Percentiles rank a stretch among this genome's conserved stretches.
Conservation (phyloP, 129 eudicot species). For the Calendula officinalis region DNA sequence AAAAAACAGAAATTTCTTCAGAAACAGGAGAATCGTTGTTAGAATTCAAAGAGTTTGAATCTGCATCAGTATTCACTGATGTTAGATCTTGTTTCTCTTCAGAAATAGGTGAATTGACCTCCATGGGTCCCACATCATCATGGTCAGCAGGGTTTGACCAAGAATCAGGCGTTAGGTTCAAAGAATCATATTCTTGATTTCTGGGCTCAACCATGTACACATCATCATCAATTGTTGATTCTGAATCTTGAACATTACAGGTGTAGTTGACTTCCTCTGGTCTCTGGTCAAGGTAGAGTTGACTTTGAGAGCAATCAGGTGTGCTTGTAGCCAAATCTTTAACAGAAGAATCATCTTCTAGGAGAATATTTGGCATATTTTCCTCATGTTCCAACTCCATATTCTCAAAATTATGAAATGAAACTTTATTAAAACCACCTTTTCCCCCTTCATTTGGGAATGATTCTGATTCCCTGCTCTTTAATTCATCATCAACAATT, state of each 20-base stretch:
- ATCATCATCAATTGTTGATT: conserved; percentile 11
- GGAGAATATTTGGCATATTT: conserved; percentile 8
- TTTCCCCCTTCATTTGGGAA: conserved; percentile 22
- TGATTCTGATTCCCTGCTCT: conserved; percentile 17
- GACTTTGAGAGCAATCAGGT: conserved; percentile 34
- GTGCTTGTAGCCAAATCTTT: conserved; percentile 22
- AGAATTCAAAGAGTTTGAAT: conserved; percentile 16
- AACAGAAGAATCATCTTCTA: conserved; percentile 19
- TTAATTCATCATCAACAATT: conserved; percentile 2
- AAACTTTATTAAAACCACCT: conserved; percentile 38
- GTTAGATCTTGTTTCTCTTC: conserved; percentile 23
- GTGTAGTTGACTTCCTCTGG: not conserved
- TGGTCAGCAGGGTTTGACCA: conserved; percentile 8
- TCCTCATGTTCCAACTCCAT: conserved; percentile 24
- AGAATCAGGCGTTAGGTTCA: not conserved
- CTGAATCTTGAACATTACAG: conserved; percentile 32
- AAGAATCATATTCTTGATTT: conserved; percentile 16
- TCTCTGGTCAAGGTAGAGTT: conserved; percentile 26
- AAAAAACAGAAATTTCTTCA: conserved; percentile 11
- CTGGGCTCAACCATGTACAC: conserved; percentile 15
- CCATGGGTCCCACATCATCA: conserved; percentile 8
- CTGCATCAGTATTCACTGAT: conserved; percentile 24
- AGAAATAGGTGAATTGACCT: conserved; percentile 18
- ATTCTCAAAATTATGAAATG: conserved; percentile 32
- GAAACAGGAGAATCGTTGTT: conserved; percentile 1